Evolutionary conservation across 1,284 basidiomycete species (phyloP), one percentile per base, ranked within the genome.

Genomic region (Macrocystidia cucumis): DNA sequence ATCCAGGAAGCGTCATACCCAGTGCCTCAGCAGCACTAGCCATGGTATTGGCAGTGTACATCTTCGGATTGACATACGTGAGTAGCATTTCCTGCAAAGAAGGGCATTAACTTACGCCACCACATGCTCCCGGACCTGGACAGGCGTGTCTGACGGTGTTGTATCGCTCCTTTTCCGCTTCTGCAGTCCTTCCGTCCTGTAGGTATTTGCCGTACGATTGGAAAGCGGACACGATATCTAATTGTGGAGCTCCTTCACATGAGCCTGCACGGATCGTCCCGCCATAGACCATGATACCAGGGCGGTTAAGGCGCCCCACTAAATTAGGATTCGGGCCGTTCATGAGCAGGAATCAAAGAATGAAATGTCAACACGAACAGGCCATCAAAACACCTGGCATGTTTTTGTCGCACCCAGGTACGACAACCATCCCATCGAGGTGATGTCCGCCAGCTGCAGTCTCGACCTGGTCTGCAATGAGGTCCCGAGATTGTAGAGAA

Each of bases 11-110:
- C n/a, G 89, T 78, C 92, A 97, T 97, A 12, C 92, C 92, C 46
- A 97, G 60, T 0, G 85, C 90, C 60, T 97, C 92, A 30, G 89
- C 73, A 9, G 89, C 87, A 42, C 90, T 92, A 5, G 91, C 88
- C 84, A 97, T 93, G 1, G 93, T 96, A 60, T 96, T 97, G 16
- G 91, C 92, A 11, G 92, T 97, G 62, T 95, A 96, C 85, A 89
- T 89, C 85, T 88, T 41, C 24, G n/a, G n/a, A n/a, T n/a, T n/a
- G n/a, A n/a, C n/a, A 23, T 29, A 34, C 28, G 12, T 11, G 7
- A 16, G 32, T 33, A 39, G 28, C 6, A 25, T 31, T 35, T 24
- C 7, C 12, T n/a, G 24, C 17, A 9, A 37, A 26, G 25, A 29
- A 34, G 38, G 28, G 24, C 16, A 18, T 25, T 31, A 25, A 34